Conservation (phyloP, 192 early-diverging fungal species). For the Coemansia sp. region DNA sequence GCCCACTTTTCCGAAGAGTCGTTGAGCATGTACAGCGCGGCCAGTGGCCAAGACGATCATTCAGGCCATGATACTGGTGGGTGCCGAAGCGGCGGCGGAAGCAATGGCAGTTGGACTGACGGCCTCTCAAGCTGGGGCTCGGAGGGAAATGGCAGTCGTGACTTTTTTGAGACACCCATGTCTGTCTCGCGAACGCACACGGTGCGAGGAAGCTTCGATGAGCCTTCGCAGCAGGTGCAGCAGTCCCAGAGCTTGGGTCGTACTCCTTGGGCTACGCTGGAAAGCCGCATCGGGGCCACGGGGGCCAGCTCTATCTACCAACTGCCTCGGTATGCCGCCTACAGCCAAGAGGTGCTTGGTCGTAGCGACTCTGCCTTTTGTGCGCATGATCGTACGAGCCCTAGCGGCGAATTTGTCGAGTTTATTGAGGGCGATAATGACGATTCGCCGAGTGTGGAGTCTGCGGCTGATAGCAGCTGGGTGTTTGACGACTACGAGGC, state of each 20-base stretch:
- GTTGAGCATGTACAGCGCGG: constrained; percentile 32
- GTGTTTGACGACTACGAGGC: constrained; percentile 20
- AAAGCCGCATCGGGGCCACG: neutral
- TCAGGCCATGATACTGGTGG: constrained; percentile 11
- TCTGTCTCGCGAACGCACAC: constrained; percentile 1
- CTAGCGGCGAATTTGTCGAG: constrained; percentile 10
- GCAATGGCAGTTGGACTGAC: constrained; percentile 15
- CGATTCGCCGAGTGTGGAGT: neutral
- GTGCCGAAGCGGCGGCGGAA: neutral
- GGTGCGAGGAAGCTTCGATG: constrained; percentile 5
- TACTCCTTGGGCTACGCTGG: neutral
- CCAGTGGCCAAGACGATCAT: constrained; percentile 15
- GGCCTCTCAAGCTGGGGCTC: constrained; percentile 6
- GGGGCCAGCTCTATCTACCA: constrained; percentile 17
- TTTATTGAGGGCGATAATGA: neutral
- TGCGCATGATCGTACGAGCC: neutral
- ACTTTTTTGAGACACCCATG: constrained; percentile 12
- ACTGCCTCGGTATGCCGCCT: constrained; percentile 24
- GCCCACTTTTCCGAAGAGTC: constrained; percentile 24
- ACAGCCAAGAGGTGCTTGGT: constrained; percentile 21
- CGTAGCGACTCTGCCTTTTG: neutral
- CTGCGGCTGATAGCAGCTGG: constrained; percentile 16
- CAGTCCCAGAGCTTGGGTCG: neutral
- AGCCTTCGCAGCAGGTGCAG: neutral
- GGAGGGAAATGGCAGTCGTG: neutral